Evolutionary conservation across 805 yeast genomes (phyloP).

Genomic region (Candida nitratophila): DNA sequence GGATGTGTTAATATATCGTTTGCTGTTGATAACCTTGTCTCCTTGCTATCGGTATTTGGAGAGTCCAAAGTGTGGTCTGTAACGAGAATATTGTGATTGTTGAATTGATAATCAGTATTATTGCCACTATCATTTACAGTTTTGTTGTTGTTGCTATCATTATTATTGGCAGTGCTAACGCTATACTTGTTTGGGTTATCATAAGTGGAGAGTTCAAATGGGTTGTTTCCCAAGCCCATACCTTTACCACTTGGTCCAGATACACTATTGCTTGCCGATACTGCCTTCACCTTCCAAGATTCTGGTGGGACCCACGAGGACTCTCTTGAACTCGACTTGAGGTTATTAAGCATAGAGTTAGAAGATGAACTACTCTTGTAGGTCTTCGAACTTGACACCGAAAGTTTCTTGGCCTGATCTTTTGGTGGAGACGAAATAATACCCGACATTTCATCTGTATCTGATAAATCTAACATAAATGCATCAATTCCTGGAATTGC

Average conservation of each 20-base stretch:
- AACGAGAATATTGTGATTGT: too few species aligned
- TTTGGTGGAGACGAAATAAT: constrained; percentile 6
- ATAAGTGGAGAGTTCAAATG: background rate
- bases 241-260: background rate
- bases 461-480: constrained; percentile 16
- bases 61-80: background rate
- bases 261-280: background rate
- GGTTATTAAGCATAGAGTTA: constrained; percentile 7
- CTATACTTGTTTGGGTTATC: background rate
- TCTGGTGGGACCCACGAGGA: constrained; percentile 49
- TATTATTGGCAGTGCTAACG: background rate
- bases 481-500: constrained; percentile 1
- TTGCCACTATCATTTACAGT: too few species aligned
- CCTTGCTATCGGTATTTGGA: too few species aligned
- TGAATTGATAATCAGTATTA: background rate
- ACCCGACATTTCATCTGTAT: constrained; percentile 12
- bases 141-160: too few species aligned
- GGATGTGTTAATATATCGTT: background rate
- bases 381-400: constrained; percentile 20
- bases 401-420: constrained; percentile 8
- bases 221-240: background rate
- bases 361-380: constrained; percentile 21
- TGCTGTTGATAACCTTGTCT: background rate
- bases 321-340: constrained; percentile 2
- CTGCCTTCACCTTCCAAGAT: constrained; percentile 49